Base-by-base conservation (phyloP, 108 stramenopile genomes). In the Pseudonitzschia multiseries region DNA sequence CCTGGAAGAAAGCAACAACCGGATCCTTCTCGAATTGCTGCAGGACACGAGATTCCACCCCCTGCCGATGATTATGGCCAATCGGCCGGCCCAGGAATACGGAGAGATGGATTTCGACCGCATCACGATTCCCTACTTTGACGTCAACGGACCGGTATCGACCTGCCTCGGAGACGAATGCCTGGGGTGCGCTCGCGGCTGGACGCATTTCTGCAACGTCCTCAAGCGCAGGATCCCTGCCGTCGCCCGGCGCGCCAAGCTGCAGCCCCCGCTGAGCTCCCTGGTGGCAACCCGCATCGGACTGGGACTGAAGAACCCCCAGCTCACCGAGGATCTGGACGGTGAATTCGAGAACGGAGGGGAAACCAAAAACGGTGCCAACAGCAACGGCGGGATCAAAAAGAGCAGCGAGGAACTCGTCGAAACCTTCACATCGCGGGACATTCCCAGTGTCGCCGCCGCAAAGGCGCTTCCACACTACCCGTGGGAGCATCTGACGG, bases 81-180 rank as follows among this genome's bases (percentile, higher is more conserved):
- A 67, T 64, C 80, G 90, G 42, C 56, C 32, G 31, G 77, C 82
- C 32, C 67, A 61, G 20, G 84, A 86, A 52, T 65, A 77, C 53
- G 79, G 70, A 15, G 69, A 78, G 44, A 73, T 63, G 71, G 82
- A 74, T 21, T 68, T 72, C 41, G 46, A 61, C 50, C 71, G 64
- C 32, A 73, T 78, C 52, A 74, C 79, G 0, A 77, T 94, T 63
- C 87, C 86, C 18, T 81, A 94, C 36, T 94, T 91, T 70, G 78
- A 85, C 70, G 83, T 90, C 8, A 86, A 92, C 28, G 93, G 93
- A 31, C 93, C 93, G 8, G 69, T 89, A 51, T 79, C 86, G 46
- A 92, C 93, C 22, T 86, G 90, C 64, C 69, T 89, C 0, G 93
- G 93, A n/a, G 93, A 94, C 77, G 89, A 87, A 43, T 94, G 93